phyloP scores from a whole-genome alignment of 805 yeast species.

The Starmerella scarabaei region DNA sequence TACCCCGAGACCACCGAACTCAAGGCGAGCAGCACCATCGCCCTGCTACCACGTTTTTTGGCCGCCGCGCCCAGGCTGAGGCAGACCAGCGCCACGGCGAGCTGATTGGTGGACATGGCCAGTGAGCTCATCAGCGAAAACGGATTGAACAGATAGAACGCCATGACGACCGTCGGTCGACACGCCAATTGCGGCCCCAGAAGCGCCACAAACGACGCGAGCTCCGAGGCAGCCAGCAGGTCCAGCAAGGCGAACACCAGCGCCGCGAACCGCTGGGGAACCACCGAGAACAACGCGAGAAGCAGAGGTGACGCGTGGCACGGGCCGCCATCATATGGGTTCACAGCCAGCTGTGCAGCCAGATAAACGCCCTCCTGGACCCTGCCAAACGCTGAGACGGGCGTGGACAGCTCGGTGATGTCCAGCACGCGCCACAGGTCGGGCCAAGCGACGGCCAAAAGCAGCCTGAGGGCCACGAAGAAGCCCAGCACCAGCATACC shows the following conservation, averaged over 20 bases:
- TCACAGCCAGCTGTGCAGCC: constrained; percentile 40
- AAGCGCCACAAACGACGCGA: constrained; percentile 36
- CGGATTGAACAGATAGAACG: constrained; percentile 70
- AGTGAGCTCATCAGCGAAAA: constrained; percentile 53
- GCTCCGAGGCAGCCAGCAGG: constrained; percentile 39
- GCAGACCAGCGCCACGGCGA: constrained; percentile 48
- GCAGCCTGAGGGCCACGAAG: constrained; percentile 19
- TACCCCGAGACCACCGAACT: constrained; percentile 53
- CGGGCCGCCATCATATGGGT: constrained; percentile 73
- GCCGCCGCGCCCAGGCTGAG: constrained; percentile 37
- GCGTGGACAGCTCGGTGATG: constrained; percentile 56
- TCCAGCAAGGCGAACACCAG: constrained; percentile 49
- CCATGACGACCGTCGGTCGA: constrained; percentile 38
- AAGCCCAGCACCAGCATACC: constrained; percentile 7
- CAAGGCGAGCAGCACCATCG: constrained; percentile 44
- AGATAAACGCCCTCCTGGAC: constrained; percentile 57
- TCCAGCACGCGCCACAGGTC: constrained; percentile 29
- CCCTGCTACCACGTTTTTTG: constrained; percentile 29
- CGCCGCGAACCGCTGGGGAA: constrained; percentile 24
- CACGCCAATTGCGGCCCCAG: constrained; percentile 16
- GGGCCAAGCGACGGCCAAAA: constrained; percentile 20
- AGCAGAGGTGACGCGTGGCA: constrained; percentile 76
- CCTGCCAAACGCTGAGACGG: constrained; percentile 52
- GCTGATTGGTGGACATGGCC: constrained; percentile 51
- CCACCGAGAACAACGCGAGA: constrained; percentile 36